Base-by-base conservation (phyloP, 805 yeast genomes). In the Metschnikowia vanudenii region DNA sequence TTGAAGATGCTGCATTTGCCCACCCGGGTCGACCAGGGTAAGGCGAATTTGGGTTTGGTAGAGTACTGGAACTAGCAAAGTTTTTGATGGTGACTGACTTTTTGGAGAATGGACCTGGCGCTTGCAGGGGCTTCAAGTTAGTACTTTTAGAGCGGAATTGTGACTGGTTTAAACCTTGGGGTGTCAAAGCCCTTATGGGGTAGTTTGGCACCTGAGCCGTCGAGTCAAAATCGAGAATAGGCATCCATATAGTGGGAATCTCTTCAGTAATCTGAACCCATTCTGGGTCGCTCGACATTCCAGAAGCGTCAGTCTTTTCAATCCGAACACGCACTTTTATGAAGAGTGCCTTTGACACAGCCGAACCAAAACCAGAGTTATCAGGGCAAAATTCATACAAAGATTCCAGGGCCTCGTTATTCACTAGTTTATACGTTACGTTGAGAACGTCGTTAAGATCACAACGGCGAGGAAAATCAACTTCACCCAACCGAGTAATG, bases 211-310 rank as follows among this genome's bases (percentile, higher is more conserved):
- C 11, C 12, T 11, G 39, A 12, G 28, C 7, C 7, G 10, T 9
- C 17, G 9, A 43, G 8, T 63, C 62, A 60, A 51, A 62, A 44
- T 68, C 77, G 32, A 72, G 55, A 37, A 56, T 54, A 3, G 78
- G 77, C 9, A 67, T 49, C 77, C 76, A 71, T 37, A 58, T 55
- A 3, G 75, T 71, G 13, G 62, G 52, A 22, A 72, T 68, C 17
- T 50, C 50, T 47, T 58, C 58, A 40, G 70, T 65, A 17, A 62
- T 38, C 24, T 50, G 53, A n/a, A 48, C 49, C 43, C 37, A 37
- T 13, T 22, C 38, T 13, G 20, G 50, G 1, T 6, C 16, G 8
- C 12, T 28, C 3, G 38, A 35, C n/a, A 14, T 14, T 37, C 19
- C 13, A 8, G 30, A 20, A 17, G 41, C 38, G 34, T 48, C 41